Evolutionary conservation across 2,329 filamentous ascomycete genomes (phyloP).

Genomic region (Cadophora sp.): DNA sequence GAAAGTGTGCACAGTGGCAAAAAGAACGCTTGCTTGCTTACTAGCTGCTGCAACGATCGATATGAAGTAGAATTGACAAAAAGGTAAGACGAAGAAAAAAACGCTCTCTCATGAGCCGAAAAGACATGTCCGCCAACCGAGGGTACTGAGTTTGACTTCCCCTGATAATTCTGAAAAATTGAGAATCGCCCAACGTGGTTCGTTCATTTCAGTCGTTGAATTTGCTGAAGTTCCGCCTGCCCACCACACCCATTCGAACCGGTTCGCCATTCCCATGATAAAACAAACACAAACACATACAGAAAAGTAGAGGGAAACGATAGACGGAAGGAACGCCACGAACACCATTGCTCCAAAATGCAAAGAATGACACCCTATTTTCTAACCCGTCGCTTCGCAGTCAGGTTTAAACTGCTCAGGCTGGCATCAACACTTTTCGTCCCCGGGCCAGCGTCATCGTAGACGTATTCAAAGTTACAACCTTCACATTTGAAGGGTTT

Average conservation of each 20-base stretch:
- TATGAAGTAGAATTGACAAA: slow-evolving; percentile 7
- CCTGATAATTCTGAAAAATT: slow-evolving; percentile 15
- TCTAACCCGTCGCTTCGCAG: neutral
- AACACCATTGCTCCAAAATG: slow-evolving; percentile 25
- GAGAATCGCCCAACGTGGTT: neutral
- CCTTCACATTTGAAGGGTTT: slow-evolving; percentile 12
- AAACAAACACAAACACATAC: neutral
- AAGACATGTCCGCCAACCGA: slow-evolving; percentile 11
- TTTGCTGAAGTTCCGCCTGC: slow-evolving; percentile 1
- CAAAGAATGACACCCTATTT: slow-evolving; percentile 14
- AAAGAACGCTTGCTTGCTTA: slow-evolving; percentile 11
- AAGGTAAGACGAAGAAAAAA: slow-evolving; percentile 4
- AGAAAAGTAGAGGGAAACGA: neutral
- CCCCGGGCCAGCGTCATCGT: slow-evolving; percentile 11
- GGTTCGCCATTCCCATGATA: slow-evolving; percentile 9
- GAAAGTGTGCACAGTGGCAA: slow-evolving; percentile 9
- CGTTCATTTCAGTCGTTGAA: slow-evolving; percentile 13
- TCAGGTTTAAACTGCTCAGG: slow-evolving; percentile 11
- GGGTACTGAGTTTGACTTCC: slow-evolving; percentile 33
- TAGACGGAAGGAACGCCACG: slow-evolving; percentile 15
- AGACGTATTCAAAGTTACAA: slow-evolving; percentile 20
- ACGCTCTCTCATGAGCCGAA: neutral
- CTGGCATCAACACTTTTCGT: slow-evolving; percentile 4
- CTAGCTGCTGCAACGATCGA: slow-evolving; percentile 17
- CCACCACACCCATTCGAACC: neutral